Evolutionary conservation across 768 basidiomycete genomes (phyloP).

Genomic region (Hygrocybe punicea): DNA sequence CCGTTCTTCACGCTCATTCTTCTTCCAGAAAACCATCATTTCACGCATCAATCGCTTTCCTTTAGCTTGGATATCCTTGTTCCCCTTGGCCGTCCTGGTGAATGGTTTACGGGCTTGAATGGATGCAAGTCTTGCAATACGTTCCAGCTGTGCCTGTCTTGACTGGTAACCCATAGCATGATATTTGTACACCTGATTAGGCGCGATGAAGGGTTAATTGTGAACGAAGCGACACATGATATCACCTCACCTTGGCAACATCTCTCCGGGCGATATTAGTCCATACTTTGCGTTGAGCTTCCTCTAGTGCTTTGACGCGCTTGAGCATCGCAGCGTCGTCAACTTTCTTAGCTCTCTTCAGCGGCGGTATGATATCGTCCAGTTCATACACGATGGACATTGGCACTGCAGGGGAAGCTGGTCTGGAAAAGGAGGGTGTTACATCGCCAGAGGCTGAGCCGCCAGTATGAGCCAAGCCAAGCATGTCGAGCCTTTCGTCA

Average conservation of each 20-base stretch:
- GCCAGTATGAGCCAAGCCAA: conserved; percentile 48
- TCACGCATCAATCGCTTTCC: conserved; percentile 89
- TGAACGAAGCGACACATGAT: background rate
- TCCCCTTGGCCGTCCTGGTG: conserved; percentile 67
- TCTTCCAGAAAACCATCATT: conserved; percentile 97
- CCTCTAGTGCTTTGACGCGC: conserved; percentile 73
- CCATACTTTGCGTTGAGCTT: conserved; percentile 87
- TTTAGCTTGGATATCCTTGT: conserved; percentile 81
- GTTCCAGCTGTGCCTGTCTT: conserved; percentile 66
- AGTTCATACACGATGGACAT: conserved; percentile 67
- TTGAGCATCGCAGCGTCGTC: conserved; percentile 71
- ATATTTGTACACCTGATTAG: conserved; percentile 71
- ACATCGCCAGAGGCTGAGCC: conserved; percentile 64
- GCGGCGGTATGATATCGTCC: conserved; percentile 62
- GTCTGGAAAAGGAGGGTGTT: conserved; percentile 68
- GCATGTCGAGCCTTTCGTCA: conserved; percentile 48
- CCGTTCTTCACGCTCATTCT: conserved; percentile 94
- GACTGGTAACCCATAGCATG: conserved; percentile 64
- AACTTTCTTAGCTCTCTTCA: conserved; percentile 74
- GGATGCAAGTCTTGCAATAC: conserved; percentile 69
- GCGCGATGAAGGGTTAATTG: background rate
- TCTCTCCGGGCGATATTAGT: conserved; percentile 82
- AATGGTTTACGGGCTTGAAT: conserved; percentile 77
- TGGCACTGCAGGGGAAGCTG: conserved; percentile 59
- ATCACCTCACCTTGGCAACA: conserved; percentile 63